Percentiles rank a stretch among this genome's conserved stretches.
phyloP scores from a whole-genome alignment of 2,329 filamentous ascomycete species.

The Colletotrichum tofieldiae region DNA sequence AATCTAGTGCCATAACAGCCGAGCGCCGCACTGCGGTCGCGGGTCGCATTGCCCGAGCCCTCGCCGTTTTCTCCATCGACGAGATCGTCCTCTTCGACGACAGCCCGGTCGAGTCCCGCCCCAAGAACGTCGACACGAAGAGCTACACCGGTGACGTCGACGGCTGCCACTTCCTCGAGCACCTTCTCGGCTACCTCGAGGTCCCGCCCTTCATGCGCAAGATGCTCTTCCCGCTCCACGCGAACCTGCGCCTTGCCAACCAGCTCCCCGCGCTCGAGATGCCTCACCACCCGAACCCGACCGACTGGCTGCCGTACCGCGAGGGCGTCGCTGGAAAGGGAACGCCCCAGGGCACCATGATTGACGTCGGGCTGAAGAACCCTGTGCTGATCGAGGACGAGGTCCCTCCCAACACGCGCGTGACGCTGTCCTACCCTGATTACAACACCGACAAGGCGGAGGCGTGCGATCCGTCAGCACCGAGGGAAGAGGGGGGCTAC shows the following conservation, averaged over 20 bases:
- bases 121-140: conserved; percentile 64
- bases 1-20: conserved; percentile 75
- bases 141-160: conserved; percentile 80
- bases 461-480: conserved; percentile 77
- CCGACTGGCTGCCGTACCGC: conserved; percentile 85
- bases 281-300: conserved; percentile 83
- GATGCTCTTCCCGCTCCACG: conserved; percentile 82
- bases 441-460: conserved; percentile 65
- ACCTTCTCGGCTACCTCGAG: conserved; percentile 86
- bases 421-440: conserved; percentile 78
- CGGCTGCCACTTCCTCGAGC: conserved; percentile 84
- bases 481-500: conserved; percentile 83
- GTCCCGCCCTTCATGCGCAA: conserved; percentile 87
- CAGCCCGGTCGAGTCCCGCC: conserved; percentile 63
- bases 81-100: conserved; percentile 89
- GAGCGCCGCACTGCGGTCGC: conserved; percentile 83
- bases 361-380: conserved; percentile 71
- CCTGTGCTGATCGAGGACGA: conserved; percentile 70
- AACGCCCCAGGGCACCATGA: conserved; percentile 65
- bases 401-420: conserved; percentile 79
- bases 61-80: conserved; percentile 87
- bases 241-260: conserved; percentile 82
- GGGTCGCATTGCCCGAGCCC: conserved; percentile 83
- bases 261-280: conserved; percentile 85
- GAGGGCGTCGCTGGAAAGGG: conserved; percentile 79